phyloP scores from a whole-genome alignment of 768 basidiomycete genomes.

The Termitomyces sp. region DNA sequence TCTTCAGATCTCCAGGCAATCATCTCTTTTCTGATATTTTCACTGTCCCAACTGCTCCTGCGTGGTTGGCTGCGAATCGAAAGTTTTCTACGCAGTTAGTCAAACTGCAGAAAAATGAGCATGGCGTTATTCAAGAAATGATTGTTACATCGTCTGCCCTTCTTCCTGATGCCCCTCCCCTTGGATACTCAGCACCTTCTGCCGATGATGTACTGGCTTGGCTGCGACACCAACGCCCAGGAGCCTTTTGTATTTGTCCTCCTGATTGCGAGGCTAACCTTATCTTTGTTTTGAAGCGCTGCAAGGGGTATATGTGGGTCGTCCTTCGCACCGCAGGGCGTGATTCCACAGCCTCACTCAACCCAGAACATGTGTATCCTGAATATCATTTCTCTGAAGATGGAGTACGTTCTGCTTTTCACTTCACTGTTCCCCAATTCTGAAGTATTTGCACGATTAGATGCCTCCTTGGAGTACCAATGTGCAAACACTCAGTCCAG shows the following conservation, averaged over 20 bases:
- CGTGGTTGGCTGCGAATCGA: not conserved
- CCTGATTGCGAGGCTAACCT: not conserved
- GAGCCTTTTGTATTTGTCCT: constrained; percentile 4
- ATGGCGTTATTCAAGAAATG: not conserved
- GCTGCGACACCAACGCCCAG: constrained; percentile 1
- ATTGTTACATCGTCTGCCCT: not conserved
- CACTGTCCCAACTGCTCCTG: not conserved
- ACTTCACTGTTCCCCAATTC: not conserved
- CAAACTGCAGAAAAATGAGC: not conserved
- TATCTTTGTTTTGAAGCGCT: not conserved
- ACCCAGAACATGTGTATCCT: not conserved
- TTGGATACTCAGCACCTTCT: constrained; percentile 1
- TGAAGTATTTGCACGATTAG: not conserved
- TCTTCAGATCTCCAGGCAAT: not conserved
- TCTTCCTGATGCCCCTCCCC: not conserved
- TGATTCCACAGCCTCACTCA: not conserved
- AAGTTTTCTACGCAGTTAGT: not conserved
- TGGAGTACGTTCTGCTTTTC: not conserved
- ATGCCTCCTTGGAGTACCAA: not conserved
- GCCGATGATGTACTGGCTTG: constrained; percentile 2
- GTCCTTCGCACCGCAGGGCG: not conserved
- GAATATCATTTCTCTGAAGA: not conserved
- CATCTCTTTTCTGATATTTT: not conserved
- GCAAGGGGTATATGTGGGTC: not conserved
- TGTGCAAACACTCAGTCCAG: not conserved